phyloP scores from a whole-genome alignment of 352 stramenopile species.

The Globisporangium nunn region DNA sequence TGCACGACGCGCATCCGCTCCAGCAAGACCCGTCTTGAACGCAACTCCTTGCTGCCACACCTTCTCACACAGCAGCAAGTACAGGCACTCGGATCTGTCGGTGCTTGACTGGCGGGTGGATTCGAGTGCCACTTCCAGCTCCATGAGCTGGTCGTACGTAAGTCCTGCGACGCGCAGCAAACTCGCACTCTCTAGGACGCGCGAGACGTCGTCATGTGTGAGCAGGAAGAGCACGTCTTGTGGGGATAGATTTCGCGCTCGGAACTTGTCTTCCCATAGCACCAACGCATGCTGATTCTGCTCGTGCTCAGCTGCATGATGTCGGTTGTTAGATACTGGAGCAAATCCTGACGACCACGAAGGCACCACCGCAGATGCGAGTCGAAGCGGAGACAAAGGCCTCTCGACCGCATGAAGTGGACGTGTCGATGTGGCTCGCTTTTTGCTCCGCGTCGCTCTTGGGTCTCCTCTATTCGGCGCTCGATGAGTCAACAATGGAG shows the following conservation, averaged over 20 bases:
- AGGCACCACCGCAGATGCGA: neutral
- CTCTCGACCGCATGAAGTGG: slow-evolving; percentile 3
- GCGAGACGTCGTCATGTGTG: slow-evolving; percentile 24
- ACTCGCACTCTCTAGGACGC: slow-evolving; percentile 33
- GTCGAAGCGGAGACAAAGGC: neutral
- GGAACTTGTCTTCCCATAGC: slow-evolving; percentile 62
- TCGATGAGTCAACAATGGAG: neutral
- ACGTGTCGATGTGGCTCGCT: neutral
- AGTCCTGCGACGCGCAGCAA: slow-evolving; percentile 26
- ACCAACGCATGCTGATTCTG: slow-evolving; percentile 16
- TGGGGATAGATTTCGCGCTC: slow-evolving; percentile 18
- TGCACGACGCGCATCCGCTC: neutral
- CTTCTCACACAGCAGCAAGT: slow-evolving; percentile 10
- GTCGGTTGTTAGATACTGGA: neutral
- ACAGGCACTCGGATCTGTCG: neutral
- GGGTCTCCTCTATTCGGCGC: slow-evolving; percentile 5
- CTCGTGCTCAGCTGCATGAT: neutral
- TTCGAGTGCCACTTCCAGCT: slow-evolving; percentile 40
- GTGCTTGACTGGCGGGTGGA: neutral
- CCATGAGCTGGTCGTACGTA: slow-evolving; percentile 42
- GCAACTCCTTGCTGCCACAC: slow-evolving; percentile 15
- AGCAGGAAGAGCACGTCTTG: slow-evolving; percentile 48
- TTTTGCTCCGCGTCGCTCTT: neutral
- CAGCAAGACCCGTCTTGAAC: slow-evolving; percentile 8
- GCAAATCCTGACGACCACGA: neutral